Conservation (phyloP, 129 eudicot genomes). For the Escallonia herrerae region DNA sequence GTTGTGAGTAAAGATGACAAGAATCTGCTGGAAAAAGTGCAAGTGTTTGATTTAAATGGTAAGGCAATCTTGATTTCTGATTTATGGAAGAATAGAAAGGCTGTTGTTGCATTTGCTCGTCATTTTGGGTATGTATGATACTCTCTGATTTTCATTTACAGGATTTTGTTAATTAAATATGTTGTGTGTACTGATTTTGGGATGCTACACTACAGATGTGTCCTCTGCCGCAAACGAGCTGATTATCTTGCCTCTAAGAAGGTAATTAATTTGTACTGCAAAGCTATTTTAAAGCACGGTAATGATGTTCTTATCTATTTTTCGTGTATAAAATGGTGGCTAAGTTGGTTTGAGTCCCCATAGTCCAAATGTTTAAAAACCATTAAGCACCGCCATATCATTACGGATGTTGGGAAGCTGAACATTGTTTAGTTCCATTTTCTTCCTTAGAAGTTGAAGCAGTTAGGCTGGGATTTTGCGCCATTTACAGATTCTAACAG, state of each 20-base stretch:
- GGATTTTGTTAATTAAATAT: not conserved
- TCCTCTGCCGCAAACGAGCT: conserved; percentile 86
- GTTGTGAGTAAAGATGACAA: conserved; percentile 27
- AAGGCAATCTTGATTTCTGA: conserved; percentile 59
- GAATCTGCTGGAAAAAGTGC: conserved; percentile 46
- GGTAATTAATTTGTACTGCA: conserved; percentile 28
- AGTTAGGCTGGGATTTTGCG: no score
- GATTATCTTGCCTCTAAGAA: conserved; percentile 83
- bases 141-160: not conserved
- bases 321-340: no score
- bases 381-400: no score
- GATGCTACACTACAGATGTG: conserved; percentile 56
- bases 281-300: no score
- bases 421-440: no score
- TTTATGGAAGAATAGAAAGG: conserved; percentile 94
- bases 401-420: no score
- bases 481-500: no score
- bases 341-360: no score
- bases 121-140: conserved; percentile 71
- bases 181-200: not conserved
- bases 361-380: no score
- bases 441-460: no score
- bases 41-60: conserved; percentile 69
- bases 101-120: conserved; percentile 95
- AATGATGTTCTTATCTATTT: no score